Evolutionary conservation across 2,329 filamentous ascomycete genomes (phyloP).

Genomic region (Bertia moriformis): DNA sequence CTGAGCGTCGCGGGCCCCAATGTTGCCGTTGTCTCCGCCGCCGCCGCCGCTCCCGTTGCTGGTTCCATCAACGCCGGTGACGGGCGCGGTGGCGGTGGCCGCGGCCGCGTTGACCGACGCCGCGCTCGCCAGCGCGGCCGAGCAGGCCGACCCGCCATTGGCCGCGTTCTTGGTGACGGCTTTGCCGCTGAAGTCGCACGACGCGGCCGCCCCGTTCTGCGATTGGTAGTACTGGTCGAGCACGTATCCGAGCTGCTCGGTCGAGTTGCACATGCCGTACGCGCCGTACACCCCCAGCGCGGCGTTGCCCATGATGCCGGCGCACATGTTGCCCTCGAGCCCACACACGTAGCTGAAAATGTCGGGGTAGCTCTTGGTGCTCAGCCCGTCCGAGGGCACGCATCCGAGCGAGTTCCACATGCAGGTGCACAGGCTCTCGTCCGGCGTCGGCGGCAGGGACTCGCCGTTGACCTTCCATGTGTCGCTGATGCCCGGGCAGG

Average conservation of each 20-base stretch:
- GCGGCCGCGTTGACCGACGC: not conserved
- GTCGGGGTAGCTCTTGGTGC: not conserved
- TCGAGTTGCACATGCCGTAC: not conserved
- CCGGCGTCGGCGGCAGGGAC: not conserved
- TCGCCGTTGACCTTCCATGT: constrained; percentile 6
- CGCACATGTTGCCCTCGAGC: not conserved
- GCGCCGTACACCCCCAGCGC: not conserved
- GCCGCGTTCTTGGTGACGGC: constrained; percentile 39
- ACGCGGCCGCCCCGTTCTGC: constrained; percentile 27
- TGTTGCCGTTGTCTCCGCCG: too few relatives aligned
- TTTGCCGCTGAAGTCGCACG: constrained; percentile 60
- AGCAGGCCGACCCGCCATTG: constrained; percentile 30
- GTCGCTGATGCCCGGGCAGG: not conserved
- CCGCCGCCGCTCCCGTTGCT: not conserved
- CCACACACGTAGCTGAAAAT: not conserved
- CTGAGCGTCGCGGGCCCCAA: too few relatives aligned
- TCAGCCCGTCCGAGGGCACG: not conserved
- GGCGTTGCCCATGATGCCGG: not conserved
- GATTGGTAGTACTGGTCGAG: constrained; percentile 18
- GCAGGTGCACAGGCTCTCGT: not conserved
- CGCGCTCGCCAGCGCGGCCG: constrained; percentile 27
- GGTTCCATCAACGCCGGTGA: not conserved
- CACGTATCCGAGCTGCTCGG: not conserved
- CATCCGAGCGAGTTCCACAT: not conserved
- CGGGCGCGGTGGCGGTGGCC: not conserved